Percentiles rank a stretch among this genome's conserved stretches.
These are phyloP conservation scores for Zymoseptoria tritici DNA, from an alignment of 2,329 filamentous ascomycete species.

Conservation along the genomic window DNA sequence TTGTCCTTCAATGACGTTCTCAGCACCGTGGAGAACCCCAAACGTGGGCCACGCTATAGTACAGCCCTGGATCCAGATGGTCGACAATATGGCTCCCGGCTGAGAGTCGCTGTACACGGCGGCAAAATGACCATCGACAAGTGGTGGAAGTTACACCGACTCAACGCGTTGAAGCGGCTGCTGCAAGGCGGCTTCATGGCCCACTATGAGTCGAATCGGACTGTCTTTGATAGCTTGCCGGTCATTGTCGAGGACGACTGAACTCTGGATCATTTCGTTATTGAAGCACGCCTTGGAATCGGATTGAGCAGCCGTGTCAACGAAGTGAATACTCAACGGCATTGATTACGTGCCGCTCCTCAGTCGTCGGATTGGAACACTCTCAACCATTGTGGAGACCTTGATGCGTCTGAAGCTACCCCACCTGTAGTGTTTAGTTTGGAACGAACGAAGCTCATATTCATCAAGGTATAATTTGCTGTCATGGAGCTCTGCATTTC, in stretches of 20 bases:
- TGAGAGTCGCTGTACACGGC: conserved; percentile 55
- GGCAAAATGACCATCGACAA: conserved; percentile 58
- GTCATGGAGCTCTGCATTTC: too few species aligned
- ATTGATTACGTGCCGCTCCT: background rate
- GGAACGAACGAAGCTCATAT: too few species aligned
- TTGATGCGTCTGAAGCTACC: too few species aligned
- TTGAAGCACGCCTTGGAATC: background rate
- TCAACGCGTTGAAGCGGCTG: conserved; percentile 54
- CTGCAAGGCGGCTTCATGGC: conserved; percentile 55
- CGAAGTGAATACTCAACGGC: background rate
- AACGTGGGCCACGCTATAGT: conserved; percentile 58
- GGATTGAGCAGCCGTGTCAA: background rate
- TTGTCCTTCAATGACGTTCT: conserved; percentile 59
- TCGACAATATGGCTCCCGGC: conserved; percentile 53
- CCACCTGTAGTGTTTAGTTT: too few species aligned
- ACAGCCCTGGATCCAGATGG: conserved; percentile 57
- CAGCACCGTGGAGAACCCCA: conserved; percentile 59
- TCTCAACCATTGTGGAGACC: background rate
- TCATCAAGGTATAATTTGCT: too few species aligned
- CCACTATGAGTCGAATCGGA: conserved; percentile 56
- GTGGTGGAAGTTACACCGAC: conserved; percentile 65
- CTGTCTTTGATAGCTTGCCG: conserved; percentile 54
- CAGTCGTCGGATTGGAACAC: background rate
- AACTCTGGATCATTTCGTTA: background rate
- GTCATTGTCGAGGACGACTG: conserved; percentile 26